A percentile compares a stretch with the other conserved stretches of the same genome.
Conservation (phyloP, 108 stramenopile species). For the Cyclotella choctawhatcheeana region DNA sequence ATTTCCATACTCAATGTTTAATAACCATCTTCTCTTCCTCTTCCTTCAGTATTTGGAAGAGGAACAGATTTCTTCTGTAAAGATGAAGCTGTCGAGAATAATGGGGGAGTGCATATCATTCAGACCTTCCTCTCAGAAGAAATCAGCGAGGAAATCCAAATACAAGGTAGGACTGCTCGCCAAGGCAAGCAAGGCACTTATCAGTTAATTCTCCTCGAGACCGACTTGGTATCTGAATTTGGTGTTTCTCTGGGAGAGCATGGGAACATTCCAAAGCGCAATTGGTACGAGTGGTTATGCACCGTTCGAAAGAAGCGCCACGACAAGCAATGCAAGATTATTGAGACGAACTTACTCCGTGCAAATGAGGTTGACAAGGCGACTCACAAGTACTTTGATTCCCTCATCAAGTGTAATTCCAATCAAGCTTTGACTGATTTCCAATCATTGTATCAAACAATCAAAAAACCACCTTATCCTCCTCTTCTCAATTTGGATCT, state of each 20-base stretch:
- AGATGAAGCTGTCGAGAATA: conserved; percentile 55
- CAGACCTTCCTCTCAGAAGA: conserved; percentile 67
- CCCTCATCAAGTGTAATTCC: conserved; percentile 45
- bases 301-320: conserved; percentile 40
- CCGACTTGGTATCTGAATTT: conserved; percentile 62
- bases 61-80: conserved; percentile 76
- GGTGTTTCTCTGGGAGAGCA: conserved; percentile 37
- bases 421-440: conserved; percentile 33
- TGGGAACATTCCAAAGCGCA: conserved; percentile 40
- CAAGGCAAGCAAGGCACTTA: conserved; percentile 70
- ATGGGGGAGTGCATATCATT: conserved; percentile 61
- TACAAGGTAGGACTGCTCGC: conserved; percentile 69
- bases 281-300: conserved; percentile 60
- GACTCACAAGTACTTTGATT: conserved; percentile 61
- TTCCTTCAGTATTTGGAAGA: conserved; percentile 68
- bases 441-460: conserved; percentile 52
- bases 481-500: conserved; percentile 51
- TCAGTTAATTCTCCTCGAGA: conserved; percentile 57
- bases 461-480: conserved; percentile 60
- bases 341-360: conserved; percentile 50
- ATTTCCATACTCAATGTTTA: no score
- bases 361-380: conserved; percentile 52
- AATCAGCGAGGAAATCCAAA: conserved; percentile 67
- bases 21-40: no score
- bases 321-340: conserved; percentile 25